Base-by-base conservation (phyloP, 768 basidiomycete species). In the Cystofilobasidium bisporidii region DNA sequence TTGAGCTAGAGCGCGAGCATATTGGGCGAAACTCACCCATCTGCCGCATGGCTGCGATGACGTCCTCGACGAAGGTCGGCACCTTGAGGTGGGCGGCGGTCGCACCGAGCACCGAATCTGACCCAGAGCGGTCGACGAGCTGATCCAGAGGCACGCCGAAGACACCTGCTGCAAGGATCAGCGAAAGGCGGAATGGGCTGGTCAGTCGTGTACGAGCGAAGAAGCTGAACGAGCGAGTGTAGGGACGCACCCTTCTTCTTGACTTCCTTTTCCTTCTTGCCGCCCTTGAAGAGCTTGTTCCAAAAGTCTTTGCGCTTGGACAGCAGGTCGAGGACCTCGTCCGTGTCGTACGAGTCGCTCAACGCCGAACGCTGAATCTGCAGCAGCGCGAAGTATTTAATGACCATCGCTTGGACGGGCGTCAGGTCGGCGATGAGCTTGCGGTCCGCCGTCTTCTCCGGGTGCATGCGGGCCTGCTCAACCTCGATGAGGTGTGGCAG, bases 11-110 rank as follows among this genome's bases (percentile, higher is more conserved):
- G n/a, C n/a, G n/a, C n/a, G n/a, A n/a, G n/a, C n/a, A n/a, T n/a
- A n/a, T n/a, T n/a, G 20, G 18, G 12, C 5, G 30, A 9, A 22
- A 79, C 87, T 71, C 65, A 96, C 94, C 94, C 96, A 98, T 98
- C 77, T 97, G 93, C 75, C 88, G 83, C 96, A 99, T 98, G 15
- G 96, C 92, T 61, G 91, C 94, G 56, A 99, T 85, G 68, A 96
- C 90, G 74, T 99, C 96, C 76, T 99, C 96, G 66, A 99, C 89
- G 76, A 99, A 97, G 77, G 91, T 97, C 18, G 96, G 96, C 26
- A 99, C 87, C 72, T 90, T 82, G 71, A 99, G 74, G 10, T 90
- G 84, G 41, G 84, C 85, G 41, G 88, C 83, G 9, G 91, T 89
- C 28, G 90, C 89, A 24, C 94, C 96, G 62, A 89, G 84, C 71